These are phyloP conservation scores for Selaginella tamariscina DNA, from an alignment of 75 land plant species.

Conservation along the genomic window DNA sequence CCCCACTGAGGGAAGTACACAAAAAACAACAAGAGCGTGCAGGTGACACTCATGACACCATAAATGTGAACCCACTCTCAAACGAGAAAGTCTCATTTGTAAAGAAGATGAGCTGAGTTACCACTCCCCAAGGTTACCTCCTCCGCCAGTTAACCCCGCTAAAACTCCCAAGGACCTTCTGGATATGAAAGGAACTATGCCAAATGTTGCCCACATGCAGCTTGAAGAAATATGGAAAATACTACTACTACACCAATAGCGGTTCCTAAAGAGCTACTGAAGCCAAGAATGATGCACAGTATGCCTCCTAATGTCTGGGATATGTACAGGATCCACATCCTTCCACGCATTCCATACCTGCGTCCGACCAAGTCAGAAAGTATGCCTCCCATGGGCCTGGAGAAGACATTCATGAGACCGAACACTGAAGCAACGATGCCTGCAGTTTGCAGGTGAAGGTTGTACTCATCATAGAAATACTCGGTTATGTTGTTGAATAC, in stretches of 20 bases:
- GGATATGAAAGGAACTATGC: conserved; percentile 59
- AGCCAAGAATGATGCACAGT: conserved; percentile 45
- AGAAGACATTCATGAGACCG: conserved; percentile 53
- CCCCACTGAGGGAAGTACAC: conserved; percentile 87
- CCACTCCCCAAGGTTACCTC: conserved; percentile 52
- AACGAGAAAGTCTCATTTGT: conserved; percentile 35
- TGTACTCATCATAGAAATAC: conserved; percentile 54
- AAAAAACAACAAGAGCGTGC: conserved; percentile 32
- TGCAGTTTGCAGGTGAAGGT: conserved; percentile 53
- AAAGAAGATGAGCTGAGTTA: conserved; percentile 64
- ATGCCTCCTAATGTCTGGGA: conserved; percentile 49
- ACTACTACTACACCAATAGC: conserved; percentile 40
- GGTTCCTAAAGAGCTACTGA: conserved; percentile 16
- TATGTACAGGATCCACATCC: conserved; percentile 45
- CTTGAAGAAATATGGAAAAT: conserved; percentile 56
- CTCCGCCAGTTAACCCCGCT: conserved; percentile 67
- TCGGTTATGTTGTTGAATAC: conserved; percentile 55
- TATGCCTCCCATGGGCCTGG: conserved; percentile 55
- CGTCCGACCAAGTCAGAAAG: conserved; percentile 37
- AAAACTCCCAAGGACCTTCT: conserved; percentile 49
- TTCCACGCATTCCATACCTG: conserved; percentile 50
- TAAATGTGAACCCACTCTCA: conserved; percentile 41
- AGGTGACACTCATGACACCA: conserved; percentile 56
- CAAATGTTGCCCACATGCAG: conserved; percentile 57
- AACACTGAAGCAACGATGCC: conserved; percentile 53